These are phyloP conservation scores for Phaeophleospora eucalypticola DNA, from an alignment of 2,329 filamentous ascomycete genomes.

Conservation along the genomic window DNA sequence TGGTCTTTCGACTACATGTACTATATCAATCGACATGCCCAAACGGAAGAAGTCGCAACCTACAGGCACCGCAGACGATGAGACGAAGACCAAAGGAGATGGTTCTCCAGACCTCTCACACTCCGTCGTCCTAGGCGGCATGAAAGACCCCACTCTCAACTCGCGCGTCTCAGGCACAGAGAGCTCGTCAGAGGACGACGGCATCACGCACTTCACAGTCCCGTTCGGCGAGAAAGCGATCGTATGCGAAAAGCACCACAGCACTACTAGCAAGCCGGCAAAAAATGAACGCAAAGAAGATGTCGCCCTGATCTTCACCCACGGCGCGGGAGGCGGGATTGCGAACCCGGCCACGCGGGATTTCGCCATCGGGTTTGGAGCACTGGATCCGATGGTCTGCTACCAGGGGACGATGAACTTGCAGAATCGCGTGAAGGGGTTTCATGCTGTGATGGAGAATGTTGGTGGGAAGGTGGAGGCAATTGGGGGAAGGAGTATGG, in stretches of 20 bases:
- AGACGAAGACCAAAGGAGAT: background rate
- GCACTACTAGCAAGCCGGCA: background rate
- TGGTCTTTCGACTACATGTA: too few relatives aligned
- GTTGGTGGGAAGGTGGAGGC: slow-evolving; percentile 6
- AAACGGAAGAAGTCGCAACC: too few relatives aligned
- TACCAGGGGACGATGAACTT: slow-evolving; percentile 44
- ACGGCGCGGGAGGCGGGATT: slow-evolving; percentile 44
- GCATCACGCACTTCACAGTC: slow-evolving; percentile 12
- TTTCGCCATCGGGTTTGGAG: slow-evolving; percentile 38
- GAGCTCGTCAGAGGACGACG: too few relatives aligned
- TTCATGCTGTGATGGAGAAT: slow-evolving; percentile 35
- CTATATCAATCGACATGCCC: too few relatives aligned
- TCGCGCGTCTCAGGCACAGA: background rate
- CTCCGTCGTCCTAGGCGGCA: background rate
- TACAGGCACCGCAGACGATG: background rate
- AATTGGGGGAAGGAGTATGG: slow-evolving; percentile 43
- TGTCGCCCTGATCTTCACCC: slow-evolving; percentile 43
- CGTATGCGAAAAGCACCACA: slow-evolving; percentile 13
- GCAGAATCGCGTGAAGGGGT: slow-evolving; percentile 35
- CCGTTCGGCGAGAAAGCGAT: slow-evolving; percentile 20
- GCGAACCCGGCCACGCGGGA: slow-evolving; percentile 36
- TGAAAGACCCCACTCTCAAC: slow-evolving; percentile 1
- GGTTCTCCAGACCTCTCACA: too few relatives aligned
- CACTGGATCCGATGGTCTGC: slow-evolving; percentile 23
- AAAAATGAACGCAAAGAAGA: too few relatives aligned